Conservation (phyloP, 2,329 filamentous ascomycete genomes). For the Thelonectria olida region DNA sequence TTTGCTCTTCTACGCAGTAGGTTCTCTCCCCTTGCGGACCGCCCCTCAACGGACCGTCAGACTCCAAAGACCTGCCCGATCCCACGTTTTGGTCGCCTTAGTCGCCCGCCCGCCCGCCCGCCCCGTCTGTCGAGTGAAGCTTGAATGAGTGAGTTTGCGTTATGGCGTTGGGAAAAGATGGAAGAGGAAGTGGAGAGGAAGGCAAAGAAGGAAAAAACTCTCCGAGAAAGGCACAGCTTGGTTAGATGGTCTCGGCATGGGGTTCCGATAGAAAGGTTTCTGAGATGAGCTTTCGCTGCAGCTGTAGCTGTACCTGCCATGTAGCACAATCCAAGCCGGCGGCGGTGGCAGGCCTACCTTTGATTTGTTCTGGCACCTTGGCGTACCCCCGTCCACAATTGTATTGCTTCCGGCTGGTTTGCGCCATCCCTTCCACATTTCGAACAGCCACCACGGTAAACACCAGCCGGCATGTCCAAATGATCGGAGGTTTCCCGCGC, state of each 20-base stretch:
- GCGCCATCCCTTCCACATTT: too few species aligned
- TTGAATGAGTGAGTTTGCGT: too few species aligned
- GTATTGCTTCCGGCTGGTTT: too few species aligned
- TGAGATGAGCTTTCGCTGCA: too few species aligned
- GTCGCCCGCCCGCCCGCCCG: background rate
- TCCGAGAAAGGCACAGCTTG: background rate
- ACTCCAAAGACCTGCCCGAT: slow-evolving; percentile 14
- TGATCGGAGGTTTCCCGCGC: slow-evolving; percentile 9
- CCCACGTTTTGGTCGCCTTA: slow-evolving; percentile 15
- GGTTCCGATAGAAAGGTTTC: background rate
- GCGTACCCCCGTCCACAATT: too few species aligned
- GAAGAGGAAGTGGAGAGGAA: background rate
- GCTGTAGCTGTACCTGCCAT: background rate
- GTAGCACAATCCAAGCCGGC: background rate
- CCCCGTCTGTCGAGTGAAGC: too few species aligned
- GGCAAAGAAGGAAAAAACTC: background rate
- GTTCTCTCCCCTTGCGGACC: slow-evolving; percentile 11
- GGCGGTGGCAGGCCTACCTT: background rate
- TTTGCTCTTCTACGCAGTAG: background rate
- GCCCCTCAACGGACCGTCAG: slow-evolving; percentile 23
- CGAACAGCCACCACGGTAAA: background rate
- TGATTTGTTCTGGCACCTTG: too few species aligned
- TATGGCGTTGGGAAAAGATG: background rate
- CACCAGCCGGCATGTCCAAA: background rate
- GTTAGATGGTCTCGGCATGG: background rate